phyloP scores from a whole-genome alignment of 805 yeast genomes.

The Priceomyces fermenticarens region DNA sequence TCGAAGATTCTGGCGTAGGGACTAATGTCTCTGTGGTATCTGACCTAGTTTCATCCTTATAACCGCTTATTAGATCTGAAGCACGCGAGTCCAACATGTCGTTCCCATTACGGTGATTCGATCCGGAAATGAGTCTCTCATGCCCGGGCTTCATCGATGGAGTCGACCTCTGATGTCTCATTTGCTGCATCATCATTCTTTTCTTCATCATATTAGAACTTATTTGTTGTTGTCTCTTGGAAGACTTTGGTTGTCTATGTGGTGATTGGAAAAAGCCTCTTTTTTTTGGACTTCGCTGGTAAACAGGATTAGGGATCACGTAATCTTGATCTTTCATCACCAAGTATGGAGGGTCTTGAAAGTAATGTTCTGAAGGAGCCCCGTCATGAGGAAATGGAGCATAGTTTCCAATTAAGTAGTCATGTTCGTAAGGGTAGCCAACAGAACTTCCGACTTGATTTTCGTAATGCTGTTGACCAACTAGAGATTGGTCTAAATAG shows the following conservation, averaged over 20 bases:
- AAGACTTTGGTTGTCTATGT: slow-evolving; percentile 9
- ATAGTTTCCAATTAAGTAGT: too few species aligned
- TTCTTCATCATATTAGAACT: slow-evolving; percentile 33
- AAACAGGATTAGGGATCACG: slow-evolving; percentile 8
- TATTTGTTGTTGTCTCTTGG: slow-evolving; percentile 29
- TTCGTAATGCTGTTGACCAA: slow-evolving; percentile 2
- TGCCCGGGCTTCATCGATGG: slow-evolving; percentile 5
- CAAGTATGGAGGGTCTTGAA: slow-evolving; percentile 10
- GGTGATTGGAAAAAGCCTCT: slow-evolving; percentile 7
- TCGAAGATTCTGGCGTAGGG: slow-evolving; percentile 17
- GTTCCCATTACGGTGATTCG: slow-evolving; percentile 6
- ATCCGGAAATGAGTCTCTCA: slow-evolving; percentile 3
- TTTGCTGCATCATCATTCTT: slow-evolving; percentile 20
- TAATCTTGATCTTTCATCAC: slow-evolving; percentile 15
- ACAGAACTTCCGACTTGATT: slow-evolving; percentile 15
- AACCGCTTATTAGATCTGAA: slow-evolving; percentile 9
- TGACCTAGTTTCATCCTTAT: slow-evolving; percentile 5
- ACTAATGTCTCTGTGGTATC: slow-evolving; percentile 9
- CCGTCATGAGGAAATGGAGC: too few species aligned
- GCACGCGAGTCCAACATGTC: slow-evolving; percentile 11
- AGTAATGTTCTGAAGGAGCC: not conserved
- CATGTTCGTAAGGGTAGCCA: slow-evolving; percentile 11
- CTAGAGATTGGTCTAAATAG: not conserved
- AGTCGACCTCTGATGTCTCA: slow-evolving; percentile 1
- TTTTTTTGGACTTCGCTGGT: slow-evolving; percentile 13